phyloP scores from a whole-genome alignment of 106 monocot species.

The Dioscorea dumetorum region DNA sequence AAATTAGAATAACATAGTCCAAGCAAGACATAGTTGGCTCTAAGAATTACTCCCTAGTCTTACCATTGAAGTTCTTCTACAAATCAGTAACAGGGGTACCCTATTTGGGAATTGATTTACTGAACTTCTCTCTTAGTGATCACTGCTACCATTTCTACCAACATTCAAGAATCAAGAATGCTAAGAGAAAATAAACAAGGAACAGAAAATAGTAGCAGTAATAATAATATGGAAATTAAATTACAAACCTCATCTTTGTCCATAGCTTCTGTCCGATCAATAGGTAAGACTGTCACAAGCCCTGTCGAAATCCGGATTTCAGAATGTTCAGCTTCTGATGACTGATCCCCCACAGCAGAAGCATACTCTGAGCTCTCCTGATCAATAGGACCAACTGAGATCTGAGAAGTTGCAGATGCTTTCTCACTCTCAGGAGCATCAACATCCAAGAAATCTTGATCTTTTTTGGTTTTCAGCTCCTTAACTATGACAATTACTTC shows the following conservation, averaged over 20 bases:
- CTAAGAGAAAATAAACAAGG: background rate
- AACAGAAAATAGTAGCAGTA: background rate
- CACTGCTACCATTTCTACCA: background rate
- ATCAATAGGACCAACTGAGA: too few species aligned
- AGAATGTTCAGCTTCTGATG: background rate
- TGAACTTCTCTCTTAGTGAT: background rate
- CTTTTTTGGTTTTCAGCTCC: too few species aligned
- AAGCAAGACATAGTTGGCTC: too few species aligned
- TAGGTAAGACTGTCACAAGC: background rate
- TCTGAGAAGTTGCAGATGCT: too few species aligned
- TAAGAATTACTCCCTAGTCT: too few species aligned
- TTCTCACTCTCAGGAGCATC: too few species aligned
- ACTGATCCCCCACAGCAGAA: background rate
- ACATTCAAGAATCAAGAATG: background rate
- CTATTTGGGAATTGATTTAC: background rate
- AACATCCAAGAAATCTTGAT: too few species aligned
- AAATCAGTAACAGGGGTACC: background rate
- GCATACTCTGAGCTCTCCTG: constrained; percentile 1
- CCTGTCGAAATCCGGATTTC: background rate
- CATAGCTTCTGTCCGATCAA: background rate
- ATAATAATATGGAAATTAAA: background rate
- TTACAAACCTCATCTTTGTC: constrained; percentile 1
- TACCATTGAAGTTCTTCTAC: too few species aligned
- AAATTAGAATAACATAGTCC: background rate
- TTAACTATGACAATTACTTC: too few species aligned